A percentile compares a stretch with the other conserved stretches of the same genome.
Conservation (phyloP, 306 rosid species). For the Pyrus pyrifolia region DNA sequence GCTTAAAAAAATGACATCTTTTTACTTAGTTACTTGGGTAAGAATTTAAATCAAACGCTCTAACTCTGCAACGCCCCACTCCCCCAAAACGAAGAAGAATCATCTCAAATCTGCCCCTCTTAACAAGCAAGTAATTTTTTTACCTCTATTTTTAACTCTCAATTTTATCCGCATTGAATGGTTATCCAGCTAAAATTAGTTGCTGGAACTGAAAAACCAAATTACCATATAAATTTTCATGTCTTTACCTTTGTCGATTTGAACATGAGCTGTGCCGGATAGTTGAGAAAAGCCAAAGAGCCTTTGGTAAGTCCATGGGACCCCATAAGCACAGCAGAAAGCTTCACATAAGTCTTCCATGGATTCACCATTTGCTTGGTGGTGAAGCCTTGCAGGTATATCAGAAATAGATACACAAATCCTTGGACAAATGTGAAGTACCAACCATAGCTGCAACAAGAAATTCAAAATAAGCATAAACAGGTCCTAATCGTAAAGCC, state of each 20-base stretch:
- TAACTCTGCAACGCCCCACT: too few relatives aligned
- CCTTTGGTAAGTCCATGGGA: slow-evolving; percentile 99
- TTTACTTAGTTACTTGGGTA: background rate
- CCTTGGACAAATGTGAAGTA: slow-evolving; percentile 98
- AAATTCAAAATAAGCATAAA: background rate
- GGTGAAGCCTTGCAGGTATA: slow-evolving; percentile 86
- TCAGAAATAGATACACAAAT: slow-evolving; percentile 79
- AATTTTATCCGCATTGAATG: background rate
- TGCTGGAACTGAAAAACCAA: background rate
- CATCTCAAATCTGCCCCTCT: background rate
- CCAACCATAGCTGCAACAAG: slow-evolving; percentile 89
- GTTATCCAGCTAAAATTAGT: slow-evolving; percentile 9
- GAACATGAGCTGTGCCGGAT: slow-evolving; percentile 99
- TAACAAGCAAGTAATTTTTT: background rate
- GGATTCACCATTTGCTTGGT: slow-evolving; percentile 98
- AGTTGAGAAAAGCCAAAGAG: slow-evolving; percentile 88
- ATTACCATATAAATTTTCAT: background rate
- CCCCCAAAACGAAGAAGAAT: too few relatives aligned
- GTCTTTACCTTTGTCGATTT: slow-evolving; percentile 81
- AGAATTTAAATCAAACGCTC: background rate
- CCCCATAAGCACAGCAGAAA: slow-evolving; percentile 90
- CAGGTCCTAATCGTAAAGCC: slow-evolving; percentile 2
- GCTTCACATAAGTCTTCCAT: slow-evolving; percentile 95
- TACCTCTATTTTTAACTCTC: background rate
- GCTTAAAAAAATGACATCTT: background rate